Conservation (phyloP, 108 stramenopile species). For the Cyclotella baltica region DNA sequence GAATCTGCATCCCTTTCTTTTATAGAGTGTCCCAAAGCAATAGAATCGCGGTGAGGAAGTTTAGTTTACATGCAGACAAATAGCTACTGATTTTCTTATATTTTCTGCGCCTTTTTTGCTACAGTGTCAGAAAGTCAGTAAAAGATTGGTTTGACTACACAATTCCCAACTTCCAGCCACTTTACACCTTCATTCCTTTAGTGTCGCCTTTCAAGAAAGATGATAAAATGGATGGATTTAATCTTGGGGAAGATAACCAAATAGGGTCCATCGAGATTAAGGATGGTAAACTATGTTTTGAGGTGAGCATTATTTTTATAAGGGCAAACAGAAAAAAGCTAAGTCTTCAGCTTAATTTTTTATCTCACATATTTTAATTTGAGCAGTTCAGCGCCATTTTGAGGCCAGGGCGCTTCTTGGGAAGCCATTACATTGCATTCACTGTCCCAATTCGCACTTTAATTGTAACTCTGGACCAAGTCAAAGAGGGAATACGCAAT, state of each 20-base stretch:
- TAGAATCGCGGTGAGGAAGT: conserved; percentile 70
- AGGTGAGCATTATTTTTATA: too few relatives aligned
- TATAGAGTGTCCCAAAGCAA: conserved; percentile 77
- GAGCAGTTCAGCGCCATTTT: conserved; percentile 60
- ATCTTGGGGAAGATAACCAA: conserved; percentile 85
- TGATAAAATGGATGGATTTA: conserved; percentile 82
- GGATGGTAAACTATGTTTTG: conserved; percentile 83
- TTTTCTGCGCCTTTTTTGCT: neutral
- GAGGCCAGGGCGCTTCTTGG: conserved; percentile 86
- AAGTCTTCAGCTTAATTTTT: neutral
- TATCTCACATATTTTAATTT: neutral
- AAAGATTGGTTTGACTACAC: conserved; percentile 50
- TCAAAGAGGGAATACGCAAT: conserved; percentile 76
- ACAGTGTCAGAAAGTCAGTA: conserved; percentile 25
- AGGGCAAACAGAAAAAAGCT: too few relatives aligned
- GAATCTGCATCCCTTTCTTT: neutral
- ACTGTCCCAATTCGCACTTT: conserved; percentile 85
- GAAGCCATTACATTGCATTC: conserved; percentile 89
- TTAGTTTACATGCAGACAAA: neutral
- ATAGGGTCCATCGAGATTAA: conserved; percentile 76
- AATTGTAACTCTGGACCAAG: conserved; percentile 83
- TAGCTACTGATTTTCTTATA: neutral
- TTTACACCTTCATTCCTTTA: conserved; percentile 86
- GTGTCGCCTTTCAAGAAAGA: conserved; percentile 82
- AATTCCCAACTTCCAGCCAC: conserved; percentile 54